A percentile compares a stretch with the other conserved stretches of the same genome.
phyloP scores from a whole-genome alignment of 2,329 filamentous ascomycete species.

The Camptophora hylomeconis region DNA sequence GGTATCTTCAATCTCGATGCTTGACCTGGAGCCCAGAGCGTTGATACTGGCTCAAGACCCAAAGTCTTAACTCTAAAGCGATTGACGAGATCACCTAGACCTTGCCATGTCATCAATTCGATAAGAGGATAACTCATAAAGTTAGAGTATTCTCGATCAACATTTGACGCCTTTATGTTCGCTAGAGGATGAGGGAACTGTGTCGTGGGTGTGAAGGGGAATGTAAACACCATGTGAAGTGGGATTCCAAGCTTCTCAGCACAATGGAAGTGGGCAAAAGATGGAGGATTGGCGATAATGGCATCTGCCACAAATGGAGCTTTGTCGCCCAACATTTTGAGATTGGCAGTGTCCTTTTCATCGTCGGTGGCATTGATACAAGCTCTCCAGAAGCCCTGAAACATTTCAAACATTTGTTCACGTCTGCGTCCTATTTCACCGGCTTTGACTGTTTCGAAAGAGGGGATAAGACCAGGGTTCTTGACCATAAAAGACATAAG shows the following conservation, averaged over 20 bases:
- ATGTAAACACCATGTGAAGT: slow-evolving; percentile 23
- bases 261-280: slow-evolving; percentile 26
- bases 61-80: slow-evolving; percentile 57
- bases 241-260: slow-evolving; percentile 24
- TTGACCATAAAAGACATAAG: slow-evolving; percentile 85
- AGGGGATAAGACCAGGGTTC: slow-evolving; percentile 62
- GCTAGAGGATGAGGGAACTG: slow-evolving; percentile 63
- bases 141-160: slow-evolving; percentile 61
- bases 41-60: slow-evolving; percentile 59
- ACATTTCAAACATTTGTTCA: slow-evolving; percentile 66
- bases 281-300: slow-evolving; percentile 27
- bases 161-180: slow-evolving; percentile 59
- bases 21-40: slow-evolving; percentile 62
- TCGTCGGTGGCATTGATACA: slow-evolving; percentile 58
- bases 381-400: slow-evolving; percentile 68
- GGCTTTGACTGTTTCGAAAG: slow-evolving; percentile 55
- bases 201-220: slow-evolving; percentile 64
- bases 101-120: slow-evolving; percentile 50
- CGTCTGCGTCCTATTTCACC: slow-evolving; percentile 59
- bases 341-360: slow-evolving; percentile 46
- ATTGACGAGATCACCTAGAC: slow-evolving; percentile 64
- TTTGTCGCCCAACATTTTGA: slow-evolving; percentile 52
- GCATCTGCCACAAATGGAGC: slow-evolving; percentile 24
- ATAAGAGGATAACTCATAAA: slow-evolving; percentile 71
- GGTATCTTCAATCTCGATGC: slow-evolving; percentile 62